Percentiles rank a stretch among this genome's conserved stretches.
These are phyloP conservation scores for Umbilicus rupestris DNA, from an alignment of 164 flowering plant species.

Conservation along the genomic window DNA sequence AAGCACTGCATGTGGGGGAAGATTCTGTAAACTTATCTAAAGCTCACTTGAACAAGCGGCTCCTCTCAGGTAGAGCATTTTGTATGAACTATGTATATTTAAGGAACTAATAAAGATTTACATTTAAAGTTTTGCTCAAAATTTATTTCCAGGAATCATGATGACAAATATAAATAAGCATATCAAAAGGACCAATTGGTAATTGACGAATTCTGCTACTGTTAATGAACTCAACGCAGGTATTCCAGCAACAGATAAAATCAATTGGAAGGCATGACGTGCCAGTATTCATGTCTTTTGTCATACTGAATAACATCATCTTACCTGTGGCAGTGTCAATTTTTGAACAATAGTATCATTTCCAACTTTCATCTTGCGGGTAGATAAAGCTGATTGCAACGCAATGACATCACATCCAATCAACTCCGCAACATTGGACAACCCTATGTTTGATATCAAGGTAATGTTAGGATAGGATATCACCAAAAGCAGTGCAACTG, in stretches of 20 bases:
- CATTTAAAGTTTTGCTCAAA: neutral
- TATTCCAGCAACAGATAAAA: neutral
- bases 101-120: neutral
- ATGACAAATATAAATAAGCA: no score
- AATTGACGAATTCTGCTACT: neutral
- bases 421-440: slow-evolving; percentile 56
- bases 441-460: slow-evolving; percentile 28
- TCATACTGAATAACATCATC: neutral
- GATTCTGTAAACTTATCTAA: no score
- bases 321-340: slow-evolving; percentile 85
- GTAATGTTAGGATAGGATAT: neutral
- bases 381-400: slow-evolving; percentile 69
- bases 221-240: neutral
- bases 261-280: neutral
- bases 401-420: slow-evolving; percentile 61
- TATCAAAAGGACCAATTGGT: neutral
- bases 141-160: neutral
- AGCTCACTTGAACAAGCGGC: neutral
- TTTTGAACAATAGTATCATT: slow-evolving; percentile 85
- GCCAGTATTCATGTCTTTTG: neutral
- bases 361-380: slow-evolving; percentile 89
- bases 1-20: no score
- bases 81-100: neutral
- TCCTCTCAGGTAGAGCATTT: neutral
- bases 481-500: neutral